Conservation (phyloP, 371 early-diverging fungal genomes). For the Mortierella sp. region DNA sequence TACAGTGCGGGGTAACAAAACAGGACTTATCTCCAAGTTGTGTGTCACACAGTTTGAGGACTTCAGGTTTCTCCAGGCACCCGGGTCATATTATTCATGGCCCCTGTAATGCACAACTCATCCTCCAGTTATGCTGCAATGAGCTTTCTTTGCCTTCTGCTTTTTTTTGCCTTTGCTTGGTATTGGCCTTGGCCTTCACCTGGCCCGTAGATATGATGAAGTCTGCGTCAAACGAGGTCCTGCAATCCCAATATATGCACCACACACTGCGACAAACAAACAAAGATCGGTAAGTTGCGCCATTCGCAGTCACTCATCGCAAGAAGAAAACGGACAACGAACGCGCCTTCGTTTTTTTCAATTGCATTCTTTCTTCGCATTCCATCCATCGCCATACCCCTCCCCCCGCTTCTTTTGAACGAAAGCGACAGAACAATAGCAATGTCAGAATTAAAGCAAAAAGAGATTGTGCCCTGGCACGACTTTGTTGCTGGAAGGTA, state of each 20-base stretch:
- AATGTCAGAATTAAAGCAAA: slow-evolving; percentile 33
- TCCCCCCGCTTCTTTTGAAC: background rate
- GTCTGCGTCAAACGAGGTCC: too few species aligned
- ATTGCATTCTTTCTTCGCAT: background rate
- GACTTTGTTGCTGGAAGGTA: slow-evolving; percentile 74
- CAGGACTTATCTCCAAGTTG: too few species aligned
- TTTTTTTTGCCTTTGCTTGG: too few species aligned
- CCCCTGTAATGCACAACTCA: too few species aligned
- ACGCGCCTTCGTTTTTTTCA: background rate
- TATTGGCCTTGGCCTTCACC: too few species aligned
- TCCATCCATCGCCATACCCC: background rate
- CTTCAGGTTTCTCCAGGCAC: too few species aligned
- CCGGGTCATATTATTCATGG: too few species aligned
- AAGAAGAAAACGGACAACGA: too few species aligned
- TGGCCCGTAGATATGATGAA: too few species aligned
- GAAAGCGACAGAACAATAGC: background rate
- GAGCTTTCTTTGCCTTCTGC: too few species aligned
- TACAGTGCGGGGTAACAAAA: slow-evolving; percentile 5
- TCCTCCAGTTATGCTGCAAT: too few species aligned
- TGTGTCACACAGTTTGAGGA: too few species aligned
- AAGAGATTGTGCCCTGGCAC: slow-evolving; percentile 58
- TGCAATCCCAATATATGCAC: background rate
- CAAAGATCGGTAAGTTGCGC: slow-evolving; percentile 1
- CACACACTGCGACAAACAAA: background rate
- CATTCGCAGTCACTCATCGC: slow-evolving; percentile 27